phyloP scores from a whole-genome alignment of 345 rosid species.

The Aurinia saxatilis region DNA sequence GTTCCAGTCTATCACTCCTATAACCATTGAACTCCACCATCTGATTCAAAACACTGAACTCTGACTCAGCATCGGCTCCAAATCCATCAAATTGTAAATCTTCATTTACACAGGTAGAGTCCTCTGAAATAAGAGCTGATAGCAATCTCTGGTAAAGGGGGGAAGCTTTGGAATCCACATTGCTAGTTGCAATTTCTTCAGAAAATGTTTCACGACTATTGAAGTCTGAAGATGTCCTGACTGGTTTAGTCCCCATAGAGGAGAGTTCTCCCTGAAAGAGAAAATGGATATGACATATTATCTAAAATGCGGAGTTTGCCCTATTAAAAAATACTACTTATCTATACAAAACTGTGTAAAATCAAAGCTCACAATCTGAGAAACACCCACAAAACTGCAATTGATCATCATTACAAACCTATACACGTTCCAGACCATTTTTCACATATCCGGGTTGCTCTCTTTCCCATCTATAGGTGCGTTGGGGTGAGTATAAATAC shows the following conservation, averaged over 20 bases:
- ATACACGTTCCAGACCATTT: not conserved
- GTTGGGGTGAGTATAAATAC: not conserved
- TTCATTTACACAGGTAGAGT: slow-evolving; percentile 35
- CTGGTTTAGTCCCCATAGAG: slow-evolving; percentile 12
- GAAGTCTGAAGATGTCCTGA: slow-evolving; percentile 16
- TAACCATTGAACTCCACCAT: slow-evolving; percentile 50
- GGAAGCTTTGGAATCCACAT: slow-evolving; percentile 34
- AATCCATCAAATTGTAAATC: slow-evolving; percentile 44
- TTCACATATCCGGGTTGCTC: not conserved
- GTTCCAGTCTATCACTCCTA: slow-evolving; percentile 39
- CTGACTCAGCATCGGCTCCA: slow-evolving; percentile 57
- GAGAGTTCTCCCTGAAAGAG: slow-evolving; percentile 27
- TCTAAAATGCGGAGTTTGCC: not conserved
- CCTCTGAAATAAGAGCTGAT: slow-evolving; percentile 84
- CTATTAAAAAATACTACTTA: not conserved
- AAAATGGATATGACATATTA: slow-evolving; percentile 9
- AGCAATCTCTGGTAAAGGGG: slow-evolving; percentile 74
- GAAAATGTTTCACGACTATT: slow-evolving; percentile 29
- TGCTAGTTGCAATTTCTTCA: slow-evolving; percentile 28
- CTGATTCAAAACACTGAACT: slow-evolving; percentile 48
- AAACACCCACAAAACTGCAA: not conserved
- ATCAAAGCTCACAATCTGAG: not conserved
- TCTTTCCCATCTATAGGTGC: not conserved
- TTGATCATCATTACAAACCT: not conserved
- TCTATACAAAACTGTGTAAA: not conserved